These are phyloP conservation scores for Phytophthora citricola DNA, from an alignment of 352 stramenopile species.

Conservation along the genomic window DNA sequence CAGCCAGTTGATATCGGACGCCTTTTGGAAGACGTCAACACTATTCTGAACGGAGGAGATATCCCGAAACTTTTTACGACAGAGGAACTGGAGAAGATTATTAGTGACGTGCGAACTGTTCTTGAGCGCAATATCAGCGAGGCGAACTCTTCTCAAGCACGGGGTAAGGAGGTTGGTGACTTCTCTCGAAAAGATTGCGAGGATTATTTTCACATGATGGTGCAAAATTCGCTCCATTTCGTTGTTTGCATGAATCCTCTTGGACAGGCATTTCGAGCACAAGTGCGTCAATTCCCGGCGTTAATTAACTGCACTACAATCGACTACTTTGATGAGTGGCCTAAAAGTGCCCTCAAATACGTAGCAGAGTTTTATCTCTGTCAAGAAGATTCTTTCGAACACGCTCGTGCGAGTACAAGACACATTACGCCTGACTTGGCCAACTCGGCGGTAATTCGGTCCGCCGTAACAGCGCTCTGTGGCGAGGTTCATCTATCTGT, in stretches of 20 bases:
- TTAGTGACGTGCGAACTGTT: conserved; percentile 58
- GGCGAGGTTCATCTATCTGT: conserved; percentile 63
- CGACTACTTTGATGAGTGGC: conserved; percentile 95
- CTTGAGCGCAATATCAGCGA: conserved; percentile 25
- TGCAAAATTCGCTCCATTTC: conserved; percentile 89
- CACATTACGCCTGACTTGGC: conserved; percentile 11
- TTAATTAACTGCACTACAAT: conserved; percentile 95
- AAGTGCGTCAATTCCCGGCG: conserved; percentile 92
- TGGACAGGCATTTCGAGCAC: conserved; percentile 78
- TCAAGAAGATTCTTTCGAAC: conserved; percentile 13
- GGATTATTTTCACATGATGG: conserved; percentile 79
- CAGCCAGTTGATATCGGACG: conserved; percentile 82
- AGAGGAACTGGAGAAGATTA: conserved; percentile 87
- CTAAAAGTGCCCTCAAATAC: conserved; percentile 83
- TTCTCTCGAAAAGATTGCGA: conserved; percentile 80
- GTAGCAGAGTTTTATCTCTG: conserved; percentile 73
- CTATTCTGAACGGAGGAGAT: conserved; percentile 83
- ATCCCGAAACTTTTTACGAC: conserved; percentile 89
- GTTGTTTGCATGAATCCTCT: conserved; percentile 92
- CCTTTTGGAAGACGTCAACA: conserved; percentile 91
- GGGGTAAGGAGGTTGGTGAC: conserved; percentile 2
- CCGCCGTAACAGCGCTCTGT: conserved; percentile 49
- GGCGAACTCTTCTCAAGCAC: conserved; percentile 1
- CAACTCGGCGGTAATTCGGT: conserved; percentile 26
- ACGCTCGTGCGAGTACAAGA: neutral